Evolutionary conservation across 208 protist species (phyloP).

Genomic region (Borovskyia barvae): DNA sequence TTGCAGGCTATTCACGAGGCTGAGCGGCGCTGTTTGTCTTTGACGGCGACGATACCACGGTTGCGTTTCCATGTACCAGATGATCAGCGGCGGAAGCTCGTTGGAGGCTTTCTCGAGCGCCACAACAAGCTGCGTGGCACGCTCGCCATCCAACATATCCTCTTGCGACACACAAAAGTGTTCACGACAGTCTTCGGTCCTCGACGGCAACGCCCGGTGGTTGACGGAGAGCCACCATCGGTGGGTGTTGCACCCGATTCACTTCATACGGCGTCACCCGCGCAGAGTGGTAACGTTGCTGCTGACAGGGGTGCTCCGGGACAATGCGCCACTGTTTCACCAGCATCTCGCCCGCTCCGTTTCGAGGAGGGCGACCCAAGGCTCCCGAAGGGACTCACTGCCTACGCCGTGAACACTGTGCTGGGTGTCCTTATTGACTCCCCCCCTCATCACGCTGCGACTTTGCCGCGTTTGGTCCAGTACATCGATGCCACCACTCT

Average conservation of each 20-base stretch:
- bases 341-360: neutral
- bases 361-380: constrained; percentile 7
- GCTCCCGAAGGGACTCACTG: constrained; percentile 51
- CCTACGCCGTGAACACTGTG: constrained; percentile 51
- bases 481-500: constrained; percentile 47
- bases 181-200: constrained; percentile 51
- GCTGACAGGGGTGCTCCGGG: no score
- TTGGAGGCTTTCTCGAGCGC: constrained; percentile 25
- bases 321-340: no score
- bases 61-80: constrained; percentile 26
- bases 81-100: constrained; percentile 5
- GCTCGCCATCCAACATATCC: constrained; percentile 30
- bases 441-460: constrained; percentile 40
- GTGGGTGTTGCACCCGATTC: no score
- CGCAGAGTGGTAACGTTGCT: neutral
- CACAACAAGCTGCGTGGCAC: constrained; percentile 42
- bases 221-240: neutral
- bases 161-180: constrained; percentile 22
- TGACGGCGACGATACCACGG: constrained; percentile 38
- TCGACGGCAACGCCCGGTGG: neutral
- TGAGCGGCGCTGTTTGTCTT: constrained; percentile 44
- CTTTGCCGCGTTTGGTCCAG: constrained; percentile 33
- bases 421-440: constrained; percentile 51
- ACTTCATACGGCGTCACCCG: no score
- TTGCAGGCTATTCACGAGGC: constrained; percentile 61